Base-by-base conservation (phyloP, 495 filamentous ascomycete genomes). In the Aspergillus haitiensis region DNA sequence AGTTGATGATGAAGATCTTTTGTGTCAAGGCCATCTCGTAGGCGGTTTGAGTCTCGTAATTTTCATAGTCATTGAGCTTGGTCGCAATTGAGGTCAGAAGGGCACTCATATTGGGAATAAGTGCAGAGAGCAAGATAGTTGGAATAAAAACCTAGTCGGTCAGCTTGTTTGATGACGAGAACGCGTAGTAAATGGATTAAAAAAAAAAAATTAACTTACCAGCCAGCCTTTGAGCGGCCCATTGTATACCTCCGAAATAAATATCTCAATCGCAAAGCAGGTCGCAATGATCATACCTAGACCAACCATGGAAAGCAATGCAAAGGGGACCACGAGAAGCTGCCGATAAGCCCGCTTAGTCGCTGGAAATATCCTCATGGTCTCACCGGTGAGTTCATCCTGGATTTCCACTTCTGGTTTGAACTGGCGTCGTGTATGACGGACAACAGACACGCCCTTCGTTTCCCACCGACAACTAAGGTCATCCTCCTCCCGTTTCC, bases 1-100 rank as follows among this genome's bases (percentile, higher is more conserved):
- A 96, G 76, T 98, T 98, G 63, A 98, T 82, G 21, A 98, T 84
- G 64, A 98, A 97, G 45, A 96, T 84, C 73, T 98, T 98, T 66
- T 85, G 84, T 4, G 91, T 92, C 67, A 98, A 79, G 2, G 92
- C 88, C 4, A 84, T 81, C 61, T 95, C 86, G 62, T 98, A 91
- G 1, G 84, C 80, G 55, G 89, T 86, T 15, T 83, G 79, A 0
- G 92, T 97, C 69, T 95, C 89, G 72, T 97, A 93, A 71, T 98
- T 98, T 67, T 98, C 94, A 62, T 84, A 84, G 51, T 95, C 84
- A 33, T 89, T 98, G 6, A 98, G 82, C 63, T 76, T 81, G 18
- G 88, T 88, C 6, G 94, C 94, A 63, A 93, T 80, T 16, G 77
- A 82, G 7, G 88, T 91, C 44, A 98, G 81, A 36, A 96, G 72